phyloP scores from a whole-genome alignment of 164 flowering plant species.

The Sedum album region DNA sequence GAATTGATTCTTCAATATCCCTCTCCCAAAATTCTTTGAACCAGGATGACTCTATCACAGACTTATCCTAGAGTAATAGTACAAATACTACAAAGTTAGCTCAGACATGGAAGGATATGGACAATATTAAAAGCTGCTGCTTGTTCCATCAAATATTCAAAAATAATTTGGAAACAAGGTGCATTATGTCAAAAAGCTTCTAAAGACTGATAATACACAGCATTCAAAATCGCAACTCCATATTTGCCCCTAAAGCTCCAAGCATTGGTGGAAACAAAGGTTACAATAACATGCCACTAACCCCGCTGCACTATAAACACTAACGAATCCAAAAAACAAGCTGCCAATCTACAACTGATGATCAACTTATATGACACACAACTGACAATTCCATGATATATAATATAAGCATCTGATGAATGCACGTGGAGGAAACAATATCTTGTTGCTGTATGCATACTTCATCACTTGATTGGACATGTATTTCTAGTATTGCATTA shows the following conservation, averaged over 20 bases:
- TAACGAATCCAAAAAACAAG: neutral
- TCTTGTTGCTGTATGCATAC: neutral
- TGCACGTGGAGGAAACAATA: neutral
- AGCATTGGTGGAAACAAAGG: neutral
- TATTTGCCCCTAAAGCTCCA: neutral
- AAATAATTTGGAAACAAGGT: neutral
- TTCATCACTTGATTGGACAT: neutral
- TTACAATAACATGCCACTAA: neutral
- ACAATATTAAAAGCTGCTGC: neutral
- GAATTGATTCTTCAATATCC: conserved; percentile 37
- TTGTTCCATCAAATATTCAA: neutral
- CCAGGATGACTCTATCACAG: conserved; percentile 22
- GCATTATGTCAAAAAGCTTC: neutral
- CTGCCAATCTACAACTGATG: neutral
- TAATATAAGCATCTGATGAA: neutral
- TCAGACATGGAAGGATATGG: neutral
- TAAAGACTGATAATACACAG: neutral
- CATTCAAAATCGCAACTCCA: neutral
- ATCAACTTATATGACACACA: neutral
- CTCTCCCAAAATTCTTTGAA: conserved; percentile 41
- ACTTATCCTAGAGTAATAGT: conserved; percentile 24
- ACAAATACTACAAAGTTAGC: neutral
- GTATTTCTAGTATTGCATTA: neutral
- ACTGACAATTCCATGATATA: neutral
- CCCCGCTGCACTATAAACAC: neutral